Evolutionary conservation across 1,284 basidiomycete species (phyloP).

Genomic region (Cerrena zonata): DNA sequence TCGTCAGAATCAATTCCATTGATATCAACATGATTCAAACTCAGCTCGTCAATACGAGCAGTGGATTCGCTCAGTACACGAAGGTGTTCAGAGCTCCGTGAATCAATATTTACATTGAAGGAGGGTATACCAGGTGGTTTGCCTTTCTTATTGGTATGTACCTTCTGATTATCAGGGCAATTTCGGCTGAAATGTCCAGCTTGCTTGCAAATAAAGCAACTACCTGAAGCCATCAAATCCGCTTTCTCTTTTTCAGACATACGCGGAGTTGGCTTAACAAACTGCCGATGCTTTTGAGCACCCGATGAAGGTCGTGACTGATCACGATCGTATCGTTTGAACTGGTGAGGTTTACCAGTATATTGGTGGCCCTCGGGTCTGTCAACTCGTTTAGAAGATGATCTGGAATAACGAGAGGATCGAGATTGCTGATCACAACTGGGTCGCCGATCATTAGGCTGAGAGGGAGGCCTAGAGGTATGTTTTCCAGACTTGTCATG

Average conservation of each 20-base stretch:
- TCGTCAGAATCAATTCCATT: neutral
- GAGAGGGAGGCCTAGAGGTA: neutral
- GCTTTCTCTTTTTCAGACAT: slow-evolving; percentile 9
- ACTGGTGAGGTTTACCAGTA: neutral
- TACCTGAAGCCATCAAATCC: slow-evolving; percentile 8
- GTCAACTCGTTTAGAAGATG: neutral
- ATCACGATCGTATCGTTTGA: neutral
- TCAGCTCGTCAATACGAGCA: neutral
- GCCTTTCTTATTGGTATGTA: slow-evolving; percentile 7
- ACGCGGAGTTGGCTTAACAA: neutral
- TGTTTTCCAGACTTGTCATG: neutral
- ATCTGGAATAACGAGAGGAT: neutral
- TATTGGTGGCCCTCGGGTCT: neutral
- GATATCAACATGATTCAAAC: neutral
- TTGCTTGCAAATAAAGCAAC: slow-evolving; percentile 15
- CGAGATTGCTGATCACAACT: neutral
- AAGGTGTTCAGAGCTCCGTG: neutral
- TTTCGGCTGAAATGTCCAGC: slow-evolving; percentile 10
- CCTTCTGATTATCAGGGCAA: slow-evolving; percentile 6
- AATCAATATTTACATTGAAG: slow-evolving; percentile 1
- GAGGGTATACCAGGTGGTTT: slow-evolving; percentile 9
- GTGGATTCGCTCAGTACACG: slow-evolving; percentile 1
- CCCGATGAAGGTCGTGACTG: neutral
- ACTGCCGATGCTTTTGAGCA: neutral
- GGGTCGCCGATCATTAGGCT: neutral